Base-by-base conservation (phyloP, 495 filamentous ascomycete genomes). In the Lentithecium fluviatile region DNA sequence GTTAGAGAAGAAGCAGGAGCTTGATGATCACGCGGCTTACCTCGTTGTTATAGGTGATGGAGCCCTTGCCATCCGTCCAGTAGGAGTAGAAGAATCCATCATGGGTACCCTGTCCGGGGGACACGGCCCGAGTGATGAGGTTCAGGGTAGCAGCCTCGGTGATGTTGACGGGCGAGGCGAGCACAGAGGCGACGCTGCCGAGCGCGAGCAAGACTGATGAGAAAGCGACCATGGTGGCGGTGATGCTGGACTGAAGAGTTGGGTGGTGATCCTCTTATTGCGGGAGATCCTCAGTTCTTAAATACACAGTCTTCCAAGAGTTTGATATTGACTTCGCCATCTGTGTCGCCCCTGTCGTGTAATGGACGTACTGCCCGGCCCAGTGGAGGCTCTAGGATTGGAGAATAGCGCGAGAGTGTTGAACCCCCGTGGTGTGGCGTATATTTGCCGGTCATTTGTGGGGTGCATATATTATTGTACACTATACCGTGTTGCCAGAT, bases 41-140 rank as follows among this genome's bases (percentile, higher is more conserved):
- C 38, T 62, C 61, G 51, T 70, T 71, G 55, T 59, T 65, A 56
- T 70, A 71, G 24, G 29, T 63, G n/a, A 67, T 61, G 5, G 54
- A 45, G 36, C 62, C 69, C 32, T 42, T 38, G 24, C 62, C 62
- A 52, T 71, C 67, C 12, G 64, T 68, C 69, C 69, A 71, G 48
- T 47, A 69, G 42, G 61, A 66, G 64, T 69, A 71, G 67, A 60
- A 71, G 62, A 54, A 71, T 6, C 69, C 69, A 38, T 66, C 53
- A 46, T 65, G 47, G 8, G 57, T 64, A 49, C 68, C 68, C 8
- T 48, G 61, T 37, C 52, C 51, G 15, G 29, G 40, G 12, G 58
- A 47, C 17, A 52, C 62, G 20, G 6, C 10, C 19, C 48, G 52
- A 6, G n/a, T 15, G 19, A 40, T 13, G 21, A 48, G 20, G 10